Evolutionary conservation across 805 yeast genomes (phyloP), one percentile per base, ranked within the genome.

Genomic region (Candida xyloterini): DNA sequence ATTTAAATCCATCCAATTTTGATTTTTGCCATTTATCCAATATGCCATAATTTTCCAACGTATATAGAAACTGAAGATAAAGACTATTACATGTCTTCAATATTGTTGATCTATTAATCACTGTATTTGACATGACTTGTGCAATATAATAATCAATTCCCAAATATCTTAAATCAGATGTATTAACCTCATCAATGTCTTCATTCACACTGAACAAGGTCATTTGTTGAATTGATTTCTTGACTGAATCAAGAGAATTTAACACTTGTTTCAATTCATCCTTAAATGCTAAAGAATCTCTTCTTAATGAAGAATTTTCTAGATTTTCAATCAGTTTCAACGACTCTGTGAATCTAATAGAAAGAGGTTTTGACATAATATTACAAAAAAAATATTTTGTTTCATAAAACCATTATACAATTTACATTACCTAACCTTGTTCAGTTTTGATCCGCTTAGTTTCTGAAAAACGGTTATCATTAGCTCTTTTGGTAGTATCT

Each of bases 151-250:
- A 88, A 44, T 80, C 79, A 1, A 83, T 54, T 4, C 75, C 64
- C 14, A 86, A 56, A 48, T 74, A 84, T 41, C 76, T 78, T 14
- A 89, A 56, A 30, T 84, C 78, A 5, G 64, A 57, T 0, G 95
- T 82, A 27, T 74, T 67, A 9, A 89, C 53, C 51, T 89, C 97
- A 0, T 79, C 84, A 2, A 84, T 42, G 0, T 70, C 54, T 56
- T 89, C 96, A 57, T 87, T 87, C 10, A 65, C 62, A 51, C 91
- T 83, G 63, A 85, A 88, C 16, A 88, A 57, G 2, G 78, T 68
- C 13, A 79, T 60, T n/a, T 64, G 62, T 10, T 68, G 63, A 1
- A 81, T 67, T 10, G 66, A 56, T 1, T 50, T 44, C 44, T 73
- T 48, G 20, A 51, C 23, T 6, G 38, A 23, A 10, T 47, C 30